Evolutionary conservation across 352 stramenopile species (phyloP), one percentile per base, ranked within the genome.

Genomic region (Pythium grandisporangium): DNA sequence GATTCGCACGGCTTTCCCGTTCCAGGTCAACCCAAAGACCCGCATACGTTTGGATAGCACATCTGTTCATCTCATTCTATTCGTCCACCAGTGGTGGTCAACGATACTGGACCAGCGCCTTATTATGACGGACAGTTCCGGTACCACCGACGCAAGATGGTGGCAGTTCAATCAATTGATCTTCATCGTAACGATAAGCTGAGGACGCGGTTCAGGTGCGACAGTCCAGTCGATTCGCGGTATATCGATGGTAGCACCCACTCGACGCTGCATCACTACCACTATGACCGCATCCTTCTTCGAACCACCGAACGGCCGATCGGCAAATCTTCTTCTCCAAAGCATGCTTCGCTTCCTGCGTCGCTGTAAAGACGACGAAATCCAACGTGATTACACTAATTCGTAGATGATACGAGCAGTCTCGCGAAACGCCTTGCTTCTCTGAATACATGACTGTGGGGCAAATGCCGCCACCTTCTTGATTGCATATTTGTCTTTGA

Each of bases 241-340:
- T 30, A 42, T 42, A 26, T 42, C 37, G 37, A 42, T 42, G 19
- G 37, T 50, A 36, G 37, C 30, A 27, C n/a, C 35, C 21, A 26
- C 34, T 43, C 34, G 30, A 40, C 10, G 42, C 34, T 44, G 10
- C 30, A n/a, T 43, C 34, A 48, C 37, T 44, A 30, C 14, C 47
- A 55, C 47, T 19, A 55, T 42, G 38, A 55, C 34, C 25, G 47
- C 11, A 41, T 48, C 39, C 20, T 49, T 42, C 47, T 39, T n/a
- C n/a, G n/a, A n/a, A n/a, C n/a, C n/a, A n/a, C n/a, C n/a, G n/a
- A n/a, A n/a, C n/a, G n/a, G n/a, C n/a, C n/a, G n/a, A n/a, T n/a
- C n/a, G n/a, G n/a, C n/a, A n/a, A n/a, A n/a, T n/a, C n/a, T n/a
- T n/a, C n/a, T n/a, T n/a, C n/a, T n/a, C n/a, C n/a, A n/a, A n/a